Evolutionary conservation across 176 grass and related monocot genomes (phyloP).

Genomic region (Ampelocalamus luodianensis): DNA sequence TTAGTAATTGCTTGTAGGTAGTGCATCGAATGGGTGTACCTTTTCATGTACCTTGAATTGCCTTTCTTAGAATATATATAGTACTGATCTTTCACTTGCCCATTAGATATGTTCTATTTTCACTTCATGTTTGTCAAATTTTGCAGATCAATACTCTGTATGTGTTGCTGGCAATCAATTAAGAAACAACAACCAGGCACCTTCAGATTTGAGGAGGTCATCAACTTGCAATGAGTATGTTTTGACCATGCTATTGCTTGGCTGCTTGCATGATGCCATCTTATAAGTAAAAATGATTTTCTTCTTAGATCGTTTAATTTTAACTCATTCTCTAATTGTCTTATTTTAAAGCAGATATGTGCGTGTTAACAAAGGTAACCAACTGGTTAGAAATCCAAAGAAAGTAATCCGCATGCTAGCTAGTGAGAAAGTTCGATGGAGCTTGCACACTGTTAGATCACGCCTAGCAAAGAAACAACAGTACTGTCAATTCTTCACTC

Average conservation of each 20-base stretch:
- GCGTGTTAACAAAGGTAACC: slow-evolving; percentile 87
- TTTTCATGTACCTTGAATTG: slow-evolving; percentile 1
- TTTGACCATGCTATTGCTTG: slow-evolving; percentile 21
- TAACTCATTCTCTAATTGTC: slow-evolving; percentile 14
- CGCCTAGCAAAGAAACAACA: slow-evolving; percentile 79
- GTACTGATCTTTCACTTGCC: slow-evolving; percentile 20
- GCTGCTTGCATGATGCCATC: slow-evolving; percentile 8
- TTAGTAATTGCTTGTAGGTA: slow-evolving; percentile 7
- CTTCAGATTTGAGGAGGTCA: slow-evolving; percentile 52
- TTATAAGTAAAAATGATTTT: slow-evolving; percentile 6
- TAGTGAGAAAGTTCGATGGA: slow-evolving; percentile 97
- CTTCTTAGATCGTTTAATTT: not conserved
- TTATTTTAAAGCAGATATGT: slow-evolving; percentile 69
- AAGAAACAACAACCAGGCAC: slow-evolving; percentile 43
- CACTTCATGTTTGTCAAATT: slow-evolving; percentile 16
- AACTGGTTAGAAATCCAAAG: slow-evolving; percentile 92
- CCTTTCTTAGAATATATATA: slow-evolving; percentile 5
- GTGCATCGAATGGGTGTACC: not conserved
- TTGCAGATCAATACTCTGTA: slow-evolving; percentile 62
- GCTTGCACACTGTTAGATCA: slow-evolving; percentile 86
- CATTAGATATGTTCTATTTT: slow-evolving; percentile 23
- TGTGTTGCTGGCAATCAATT: slow-evolving; percentile 42
- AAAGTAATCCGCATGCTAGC: slow-evolving; percentile 86
- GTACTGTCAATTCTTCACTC: slow-evolving; percentile 93
- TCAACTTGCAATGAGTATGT: slow-evolving; percentile 74